These are phyloP conservation scores for Neurospora tetraspora DNA, from an alignment of 495 filamentous ascomycete genomes.

Conservation along the genomic window DNA sequence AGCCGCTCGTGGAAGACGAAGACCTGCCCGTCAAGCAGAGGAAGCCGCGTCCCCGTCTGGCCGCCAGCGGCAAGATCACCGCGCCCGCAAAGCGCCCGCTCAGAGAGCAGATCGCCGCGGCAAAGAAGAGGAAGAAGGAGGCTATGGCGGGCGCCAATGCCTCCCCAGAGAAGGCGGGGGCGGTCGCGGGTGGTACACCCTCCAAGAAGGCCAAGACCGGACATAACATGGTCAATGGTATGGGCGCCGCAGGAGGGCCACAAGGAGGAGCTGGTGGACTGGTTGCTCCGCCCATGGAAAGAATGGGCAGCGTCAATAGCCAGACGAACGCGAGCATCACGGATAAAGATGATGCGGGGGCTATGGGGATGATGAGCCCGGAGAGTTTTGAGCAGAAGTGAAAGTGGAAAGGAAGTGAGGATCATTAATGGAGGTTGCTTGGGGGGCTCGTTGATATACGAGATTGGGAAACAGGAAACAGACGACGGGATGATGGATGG, in stretches of 20 bases:
- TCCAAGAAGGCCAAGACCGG: conserved; percentile 29
- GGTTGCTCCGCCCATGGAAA: conserved; percentile 32
- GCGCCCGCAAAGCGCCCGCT: conserved; percentile 74
- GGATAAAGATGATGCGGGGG: conserved; percentile 39
- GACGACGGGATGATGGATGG: neutral
- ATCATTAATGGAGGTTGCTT: neutral
- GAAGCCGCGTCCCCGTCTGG: conserved; percentile 82
- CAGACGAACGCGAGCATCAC: conserved; percentile 42
- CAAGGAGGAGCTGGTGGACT: neutral
- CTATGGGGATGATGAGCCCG: conserved; percentile 55
- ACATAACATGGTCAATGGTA: neutral
- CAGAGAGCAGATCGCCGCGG: conserved; percentile 59
- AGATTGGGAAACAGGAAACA: neutral
- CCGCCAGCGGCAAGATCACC: conserved; percentile 90
- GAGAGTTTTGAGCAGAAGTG: conserved; percentile 46
- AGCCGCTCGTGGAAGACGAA: conserved; percentile 86
- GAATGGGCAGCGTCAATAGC: conserved; percentile 40
- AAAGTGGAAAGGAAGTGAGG: neutral
- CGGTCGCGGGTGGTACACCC: conserved; percentile 8
- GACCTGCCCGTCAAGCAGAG: conserved; percentile 88
- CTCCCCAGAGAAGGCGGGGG: conserved; percentile 28
- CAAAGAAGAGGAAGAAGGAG: conserved; percentile 66
- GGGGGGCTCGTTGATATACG: neutral
- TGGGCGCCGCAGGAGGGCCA: neutral
- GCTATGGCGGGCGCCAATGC: conserved; percentile 31